Percentiles rank a stretch among this genome's conserved stretches.
Conservation (phyloP, 129 eudicot genomes). For the Tanacetum coccineum region DNA sequence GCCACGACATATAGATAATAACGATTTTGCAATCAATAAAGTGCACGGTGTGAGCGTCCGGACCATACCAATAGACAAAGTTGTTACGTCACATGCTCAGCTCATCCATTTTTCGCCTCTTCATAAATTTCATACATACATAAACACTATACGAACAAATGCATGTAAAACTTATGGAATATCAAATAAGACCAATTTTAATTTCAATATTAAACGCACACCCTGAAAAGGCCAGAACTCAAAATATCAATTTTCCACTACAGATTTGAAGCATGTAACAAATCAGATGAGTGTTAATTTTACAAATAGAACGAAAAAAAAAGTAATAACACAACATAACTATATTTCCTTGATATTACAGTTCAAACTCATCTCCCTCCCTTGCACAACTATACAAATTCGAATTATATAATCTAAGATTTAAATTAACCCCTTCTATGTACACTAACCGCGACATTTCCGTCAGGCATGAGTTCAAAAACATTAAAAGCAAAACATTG, state of each 20-base stretch:
- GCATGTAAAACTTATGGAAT: too few species aligned
- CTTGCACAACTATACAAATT: slow-evolving; percentile 26
- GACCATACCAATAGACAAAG: too few species aligned
- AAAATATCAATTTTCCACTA: slow-evolving; percentile 16
- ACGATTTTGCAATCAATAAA: too few species aligned
- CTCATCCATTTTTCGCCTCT: too few species aligned
- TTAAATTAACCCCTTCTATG: slow-evolving; percentile 22
- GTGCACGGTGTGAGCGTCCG: too few species aligned
- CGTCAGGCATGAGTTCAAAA: too few species aligned
- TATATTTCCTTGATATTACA: slow-evolving; percentile 11
- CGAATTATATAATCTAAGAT: slow-evolving; percentile 16
- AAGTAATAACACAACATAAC: slow-evolving; percentile 22
- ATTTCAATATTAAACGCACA: too few species aligned
- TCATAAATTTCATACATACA: too few species aligned
- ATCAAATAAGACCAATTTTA: too few species aligned
- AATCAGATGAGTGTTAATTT: slow-evolving; percentile 16
- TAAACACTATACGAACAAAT: too few species aligned
- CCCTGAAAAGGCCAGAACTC: background rate
- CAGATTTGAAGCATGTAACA: slow-evolving; percentile 10
- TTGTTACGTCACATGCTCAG: too few species aligned
- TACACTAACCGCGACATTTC: slow-evolving; percentile 3
- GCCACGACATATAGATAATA: too few species aligned
- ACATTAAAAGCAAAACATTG: slow-evolving; percentile 3
- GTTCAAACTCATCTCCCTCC: slow-evolving; percentile 17
- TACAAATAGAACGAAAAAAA: slow-evolving; percentile 28